Evolutionary conservation across 495 filamentous ascomycete species (phyloP).

Genomic region (Aspergillus asperescens): DNA sequence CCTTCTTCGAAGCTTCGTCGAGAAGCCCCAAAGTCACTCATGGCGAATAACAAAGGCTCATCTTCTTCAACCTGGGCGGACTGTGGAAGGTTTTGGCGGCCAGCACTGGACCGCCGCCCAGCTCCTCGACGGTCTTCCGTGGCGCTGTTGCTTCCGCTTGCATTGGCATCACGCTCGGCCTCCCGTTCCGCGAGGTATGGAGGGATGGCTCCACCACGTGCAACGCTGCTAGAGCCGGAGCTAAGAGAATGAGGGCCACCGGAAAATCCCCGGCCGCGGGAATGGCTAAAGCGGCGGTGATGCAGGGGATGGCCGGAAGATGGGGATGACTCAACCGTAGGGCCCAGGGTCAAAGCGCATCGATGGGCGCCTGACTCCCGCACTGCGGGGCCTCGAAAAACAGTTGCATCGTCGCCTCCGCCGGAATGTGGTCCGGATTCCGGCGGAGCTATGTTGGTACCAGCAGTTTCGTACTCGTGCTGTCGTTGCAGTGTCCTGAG

Average conservation of each 20-base stretch:
- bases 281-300: constrained; percentile 38
- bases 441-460: constrained; percentile 22
- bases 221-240: constrained; percentile 42
- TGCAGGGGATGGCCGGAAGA: constrained; percentile 33
- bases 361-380: constrained; percentile 38
- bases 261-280: constrained; percentile 39
- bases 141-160: constrained; percentile 49
- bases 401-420: constrained; percentile 26
- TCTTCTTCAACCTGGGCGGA: constrained; percentile 53
- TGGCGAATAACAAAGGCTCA: constrained; percentile 78
- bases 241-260: constrained; percentile 38
- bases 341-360: constrained; percentile 25
- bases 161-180: constrained; percentile 46
- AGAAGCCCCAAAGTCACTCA: constrained; percentile 72
- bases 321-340: constrained; percentile 34
- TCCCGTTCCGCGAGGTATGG: constrained; percentile 35
- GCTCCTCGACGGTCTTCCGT: constrained; percentile 33
- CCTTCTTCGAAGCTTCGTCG: constrained; percentile 72
- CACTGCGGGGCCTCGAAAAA: constrained; percentile 41
- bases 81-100: constrained; percentile 32
- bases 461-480: constrained; percentile 31
- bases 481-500: constrained; percentile 53
- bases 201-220: constrained; percentile 34
- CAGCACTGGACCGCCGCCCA: constrained; percentile 30
- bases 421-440: constrained; percentile 27